Evolutionary conservation across 257 asterid species (phyloP).

Genomic region (Gentiana dahurica): DNA sequence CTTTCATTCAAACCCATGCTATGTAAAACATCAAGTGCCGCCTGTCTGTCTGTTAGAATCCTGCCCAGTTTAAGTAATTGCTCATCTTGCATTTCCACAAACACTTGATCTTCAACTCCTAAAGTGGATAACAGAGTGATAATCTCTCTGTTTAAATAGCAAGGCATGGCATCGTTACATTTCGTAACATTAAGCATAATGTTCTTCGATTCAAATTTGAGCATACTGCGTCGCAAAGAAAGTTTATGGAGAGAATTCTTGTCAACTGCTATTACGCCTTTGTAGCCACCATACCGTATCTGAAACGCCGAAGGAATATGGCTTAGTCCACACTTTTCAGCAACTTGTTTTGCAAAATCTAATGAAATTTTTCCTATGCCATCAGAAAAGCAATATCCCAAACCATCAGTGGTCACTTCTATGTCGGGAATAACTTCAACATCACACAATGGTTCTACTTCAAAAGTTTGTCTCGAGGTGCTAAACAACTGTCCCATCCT

Average conservation of each 20-base stretch:
- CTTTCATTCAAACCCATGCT: conserved; percentile 60
- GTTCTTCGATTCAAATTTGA: conserved; percentile 71
- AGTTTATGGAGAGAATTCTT: conserved; percentile 54
- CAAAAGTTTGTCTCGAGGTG: conserved; percentile 57
- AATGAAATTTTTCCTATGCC: conserved; percentile 84
- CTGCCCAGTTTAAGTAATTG: conserved; percentile 45
- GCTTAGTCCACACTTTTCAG: conserved; percentile 42
- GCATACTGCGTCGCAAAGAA: conserved; percentile 69
- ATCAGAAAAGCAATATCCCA: conserved; percentile 80
- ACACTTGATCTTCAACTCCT: conserved; percentile 55
- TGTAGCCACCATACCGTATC: conserved; percentile 90
- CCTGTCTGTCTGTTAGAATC: conserved; percentile 45
- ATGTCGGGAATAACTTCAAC: conserved; percentile 59
- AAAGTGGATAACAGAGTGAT: conserved; percentile 62
- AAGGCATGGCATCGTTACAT: conserved; percentile 79
- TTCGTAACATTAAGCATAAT: conserved; percentile 80
- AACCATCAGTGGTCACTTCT: conserved; percentile 56
- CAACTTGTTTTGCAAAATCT: conserved; percentile 47
- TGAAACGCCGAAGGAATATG: conserved; percentile 85
- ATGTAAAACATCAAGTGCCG: conserved; percentile 58
- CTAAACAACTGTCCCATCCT: conserved; percentile 97
- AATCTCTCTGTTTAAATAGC: conserved; percentile 86
- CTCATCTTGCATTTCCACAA: conserved; percentile 50
- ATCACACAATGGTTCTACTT: conserved; percentile 35
- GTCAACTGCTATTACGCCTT: conserved; percentile 78